A percentile compares a stretch with the other conserved stretches of the same genome.
Conservation (phyloP, 202 grass and related monocot species). For the Carex sylvatica region DNA sequence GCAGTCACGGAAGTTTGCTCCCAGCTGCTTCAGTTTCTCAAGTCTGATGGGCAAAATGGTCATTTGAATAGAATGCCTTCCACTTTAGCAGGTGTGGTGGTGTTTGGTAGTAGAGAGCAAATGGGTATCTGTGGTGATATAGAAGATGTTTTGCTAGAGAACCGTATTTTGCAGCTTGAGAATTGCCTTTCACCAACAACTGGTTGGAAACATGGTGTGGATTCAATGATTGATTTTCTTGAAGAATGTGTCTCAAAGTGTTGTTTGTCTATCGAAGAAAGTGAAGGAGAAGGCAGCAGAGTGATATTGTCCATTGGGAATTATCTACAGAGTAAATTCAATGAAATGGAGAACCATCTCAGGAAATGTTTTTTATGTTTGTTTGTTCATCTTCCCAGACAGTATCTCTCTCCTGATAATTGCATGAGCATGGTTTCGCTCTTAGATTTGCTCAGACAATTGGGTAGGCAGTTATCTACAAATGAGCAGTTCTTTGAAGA, state of each 20-base stretch:
- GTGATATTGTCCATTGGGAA: constrained; percentile 30
- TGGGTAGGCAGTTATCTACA: constrained; percentile 24
- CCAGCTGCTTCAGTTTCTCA: constrained; percentile 46
- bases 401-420: constrained; percentile 30
- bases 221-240: constrained; percentile 54
- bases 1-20: constrained; percentile 56
- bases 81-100: constrained; percentile 50
- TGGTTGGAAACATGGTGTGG: constrained; percentile 45
- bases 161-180: constrained; percentile 47
- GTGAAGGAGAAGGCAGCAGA: constrained; percentile 11
- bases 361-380: constrained; percentile 46
- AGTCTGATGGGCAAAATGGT: constrained; percentile 24
- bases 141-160: constrained; percentile 62
- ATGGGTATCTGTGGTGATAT: constrained; percentile 64
- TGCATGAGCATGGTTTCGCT: constrained; percentile 32
- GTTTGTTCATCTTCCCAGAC: constrained; percentile 46
- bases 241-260: constrained; percentile 42
- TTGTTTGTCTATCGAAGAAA: constrained; percentile 40
- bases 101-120: constrained; percentile 52
- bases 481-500: constrained; percentile 31
- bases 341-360: constrained; percentile 22
- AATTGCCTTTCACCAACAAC: constrained; percentile 54
- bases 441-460: constrained; percentile 37
- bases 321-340: constrained; percentile 48
- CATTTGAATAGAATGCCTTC: constrained; percentile 16